Percentiles rank a stretch among this genome's conserved stretches.
These are phyloP conservation scores for Lentinus tigrinus DNA, from an alignment of 768 basidiomycete species.

Conservation along the genomic window DNA sequence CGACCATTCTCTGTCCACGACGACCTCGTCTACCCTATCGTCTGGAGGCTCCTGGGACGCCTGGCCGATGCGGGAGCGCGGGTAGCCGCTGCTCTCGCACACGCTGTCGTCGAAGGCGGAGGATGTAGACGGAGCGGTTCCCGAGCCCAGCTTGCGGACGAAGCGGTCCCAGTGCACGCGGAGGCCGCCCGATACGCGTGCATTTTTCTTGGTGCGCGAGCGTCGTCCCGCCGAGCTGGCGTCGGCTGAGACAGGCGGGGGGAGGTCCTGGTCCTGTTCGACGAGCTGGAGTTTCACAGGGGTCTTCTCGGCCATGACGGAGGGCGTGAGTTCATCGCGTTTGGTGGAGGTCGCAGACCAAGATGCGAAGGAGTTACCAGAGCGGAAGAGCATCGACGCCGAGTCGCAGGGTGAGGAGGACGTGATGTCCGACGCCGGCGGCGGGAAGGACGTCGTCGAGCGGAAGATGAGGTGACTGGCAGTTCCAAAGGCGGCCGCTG, in stretches of 20 bases:
- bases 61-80: constrained; percentile 23
- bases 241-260: constrained; percentile 16
- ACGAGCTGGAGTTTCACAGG: constrained; percentile 2
- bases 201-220: constrained; percentile 23
- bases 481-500: no score
- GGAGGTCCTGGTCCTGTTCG: constrained; percentile 6
- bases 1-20: constrained; percentile 72
- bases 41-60: constrained; percentile 32
- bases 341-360: constrained; percentile 14
- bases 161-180: constrained; percentile 31
- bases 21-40: constrained; percentile 63
- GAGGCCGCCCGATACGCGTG: constrained; percentile 25
- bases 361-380: constrained; percentile 13
- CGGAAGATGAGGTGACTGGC: no score
- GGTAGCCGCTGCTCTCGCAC: constrained; percentile 38
- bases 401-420: background rate
- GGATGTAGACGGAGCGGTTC: constrained; percentile 45
- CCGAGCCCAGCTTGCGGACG: constrained; percentile 32
- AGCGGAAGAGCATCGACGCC: constrained; percentile 14
- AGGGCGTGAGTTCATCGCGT: constrained; percentile 12
- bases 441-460: background rate
- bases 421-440: background rate
- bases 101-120: constrained; percentile 49
- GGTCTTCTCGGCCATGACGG: constrained; percentile 10
- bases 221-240: constrained; percentile 14